Conservation (phyloP, 176 grass and related monocot species). For the Oryza meyeriana region DNA sequence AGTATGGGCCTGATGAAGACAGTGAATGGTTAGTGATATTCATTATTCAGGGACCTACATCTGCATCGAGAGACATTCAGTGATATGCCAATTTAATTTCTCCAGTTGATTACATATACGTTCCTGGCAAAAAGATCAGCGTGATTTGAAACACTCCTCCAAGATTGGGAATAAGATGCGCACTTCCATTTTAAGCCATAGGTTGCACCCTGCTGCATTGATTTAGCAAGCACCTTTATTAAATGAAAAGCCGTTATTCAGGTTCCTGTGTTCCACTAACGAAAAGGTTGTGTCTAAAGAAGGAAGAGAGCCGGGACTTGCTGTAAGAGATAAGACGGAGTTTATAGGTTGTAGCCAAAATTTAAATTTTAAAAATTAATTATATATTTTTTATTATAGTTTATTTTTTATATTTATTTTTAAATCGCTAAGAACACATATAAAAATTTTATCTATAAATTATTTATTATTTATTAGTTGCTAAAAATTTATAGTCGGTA, state of each 20-base stretch:
- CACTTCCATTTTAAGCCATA: not conserved
- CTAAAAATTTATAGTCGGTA: no score
- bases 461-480: no score
- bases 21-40: not conserved
- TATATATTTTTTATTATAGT: no score
- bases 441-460: no score
- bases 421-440: no score
- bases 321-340: no score
- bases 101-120: not conserved
- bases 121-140: not conserved
- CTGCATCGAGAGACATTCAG: not conserved
- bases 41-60: not conserved
- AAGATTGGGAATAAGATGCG: not conserved
- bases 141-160: not conserved
- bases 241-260: not conserved
- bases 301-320: no score
- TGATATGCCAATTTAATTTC: not conserved
- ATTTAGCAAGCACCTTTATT: not conserved
- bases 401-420: no score
- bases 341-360: no score
- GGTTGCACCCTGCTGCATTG: not conserved
- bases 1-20: not conserved
- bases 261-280: conserved; percentile 5
- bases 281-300: not conserved
- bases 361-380: no score